Evolutionary conservation across 1,284 basidiomycete species (phyloP).

Genomic region (Coniophora puteana): DNA sequence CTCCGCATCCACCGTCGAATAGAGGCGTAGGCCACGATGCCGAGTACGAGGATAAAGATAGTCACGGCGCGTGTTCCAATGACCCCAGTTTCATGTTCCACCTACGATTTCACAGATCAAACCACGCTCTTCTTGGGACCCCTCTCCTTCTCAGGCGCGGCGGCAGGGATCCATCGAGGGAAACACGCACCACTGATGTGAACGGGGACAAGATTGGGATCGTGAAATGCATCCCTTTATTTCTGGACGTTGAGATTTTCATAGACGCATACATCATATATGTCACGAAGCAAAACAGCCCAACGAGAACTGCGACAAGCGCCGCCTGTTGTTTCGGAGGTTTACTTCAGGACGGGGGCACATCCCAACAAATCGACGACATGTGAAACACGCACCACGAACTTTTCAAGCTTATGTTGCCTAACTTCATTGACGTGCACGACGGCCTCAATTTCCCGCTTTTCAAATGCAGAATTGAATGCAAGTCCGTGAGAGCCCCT

Average conservation of each 20-base stretch:
- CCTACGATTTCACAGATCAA: conserved; percentile 32
- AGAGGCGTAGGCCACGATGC: conserved; percentile 35
- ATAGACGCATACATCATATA: conserved; percentile 34
- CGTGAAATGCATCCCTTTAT: conserved; percentile 60
- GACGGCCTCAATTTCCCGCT: conserved; percentile 42
- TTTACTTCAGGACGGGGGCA: neutral
- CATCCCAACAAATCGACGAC: conserved; percentile 3
- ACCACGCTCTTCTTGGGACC: too few relatives aligned
- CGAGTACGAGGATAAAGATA: conserved; percentile 32
- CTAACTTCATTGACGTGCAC: conserved; percentile 39
- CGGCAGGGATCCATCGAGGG: neutral
- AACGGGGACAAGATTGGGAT: conserved; percentile 69
- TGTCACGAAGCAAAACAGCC: conserved; percentile 39
- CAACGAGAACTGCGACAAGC: conserved; percentile 35
- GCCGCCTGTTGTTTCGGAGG: conserved; percentile 31
- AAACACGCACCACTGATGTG: conserved; percentile 53
- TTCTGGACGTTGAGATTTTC: conserved; percentile 32
- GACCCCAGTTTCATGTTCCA: conserved; percentile 59
- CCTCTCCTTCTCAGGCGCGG: conserved; percentile 1
- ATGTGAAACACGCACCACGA: conserved; percentile 40
- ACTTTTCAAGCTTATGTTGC: conserved; percentile 43
- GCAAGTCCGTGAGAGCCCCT: too few relatives aligned
- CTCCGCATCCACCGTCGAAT: conserved; percentile 32
- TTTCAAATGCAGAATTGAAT: neutral
- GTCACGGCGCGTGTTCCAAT: conserved; percentile 43